Base-by-base conservation (phyloP, 2,329 filamentous ascomycete species). In the Beauveria rudraprayagi region DNA sequence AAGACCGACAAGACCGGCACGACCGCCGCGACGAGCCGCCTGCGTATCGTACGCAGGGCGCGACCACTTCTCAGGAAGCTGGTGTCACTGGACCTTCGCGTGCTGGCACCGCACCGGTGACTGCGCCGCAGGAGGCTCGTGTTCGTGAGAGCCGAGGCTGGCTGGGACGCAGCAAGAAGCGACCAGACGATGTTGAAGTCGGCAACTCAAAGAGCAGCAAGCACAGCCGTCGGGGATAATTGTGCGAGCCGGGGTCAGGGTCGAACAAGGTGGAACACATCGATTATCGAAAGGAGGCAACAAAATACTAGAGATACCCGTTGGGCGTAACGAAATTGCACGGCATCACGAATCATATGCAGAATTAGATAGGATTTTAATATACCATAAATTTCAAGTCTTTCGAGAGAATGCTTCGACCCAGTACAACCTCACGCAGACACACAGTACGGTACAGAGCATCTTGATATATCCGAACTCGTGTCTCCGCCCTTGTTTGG, bases 161-260 rank as follows among this genome's bases (percentile, higher is more conserved):
- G 47, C 70, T 63, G 62, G 64, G 72, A 14, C 69, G 70, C 28
- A 68, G 66, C 62, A 69, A 63, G 62, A 53, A 65, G 41, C 70
- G 68, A 16, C 68, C 65, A 3, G 67, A 65, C 1, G 72, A 75
- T 54, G 58, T 70, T 17, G 72, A 75, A 63, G 69, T 63, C 65
- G 72, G 70, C 16, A 62, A 66, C 5, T 46, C 56, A 3, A 11
- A 24, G 50, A 54, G 19, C 22, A 40, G 19, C 7, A 60, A 60
- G 48, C 40, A 34, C 28, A 40, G 48, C 54, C 56, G 34, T 55
- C 66, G n/a, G 58, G 64, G 56, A 56, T 64, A 50, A 60, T 65
- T 14, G 5, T 19, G 46, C 26, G 56, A 17, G 41, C 46, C 10
- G 46, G 17, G 28, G n/a, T 22, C n/a, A 24, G n/a, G 6, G 11